Base-by-base conservation (phyloP, 1,284 basidiomycete species). In the Cutaneotrichosporon daszewskae region DNA sequence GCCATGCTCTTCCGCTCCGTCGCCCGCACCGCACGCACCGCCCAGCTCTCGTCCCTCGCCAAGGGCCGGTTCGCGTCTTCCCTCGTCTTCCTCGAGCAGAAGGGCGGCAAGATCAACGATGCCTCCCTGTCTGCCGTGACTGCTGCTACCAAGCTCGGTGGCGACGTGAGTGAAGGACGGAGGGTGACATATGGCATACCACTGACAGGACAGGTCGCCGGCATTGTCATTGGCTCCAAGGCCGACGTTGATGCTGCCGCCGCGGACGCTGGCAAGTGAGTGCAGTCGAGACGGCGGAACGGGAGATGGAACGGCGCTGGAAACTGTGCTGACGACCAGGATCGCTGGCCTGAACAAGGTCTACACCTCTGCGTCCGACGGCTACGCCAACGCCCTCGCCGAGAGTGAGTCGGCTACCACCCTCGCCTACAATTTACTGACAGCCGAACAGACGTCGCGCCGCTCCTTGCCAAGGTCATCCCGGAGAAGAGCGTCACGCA, bases 51-150 rank as follows among this genome's bases (percentile, higher is more conserved):
- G 18, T 37, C 53, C 14, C 22, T 45, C 23, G 47, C 56, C 4
- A 55, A 59, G 35, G 45, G 61, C 28, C 54, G 68, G 42, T 47
- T 64, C 28, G 69, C 68, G 11, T 74, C 73, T 37, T 74, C 88
- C 1, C 79, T 96, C 16, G 81, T 96, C 38, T 85, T 87, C 58
- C 75, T 96, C 49, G 94, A 96, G 72, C 89, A 96, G 69, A 81
- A 80, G 47, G 77, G 80, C 40, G 90, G 89, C 36, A 77, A 79
- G 54, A 79, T 97, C 56, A 87, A 90, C 52, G 79, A 88, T 5
- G 82, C 81, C 9, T 85, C 86, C n/a, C 77, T 95, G 45, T 87
- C 85, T 25, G 92, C 94, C 27, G 72, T 97, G 54, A 88, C 88
- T 1, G 92, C 92, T 22, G 92, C 92, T 2, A 75, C 80, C 53